Conservation (phyloP, 768 basidiomycete genomes). For the Boletus fagicola region DNA sequence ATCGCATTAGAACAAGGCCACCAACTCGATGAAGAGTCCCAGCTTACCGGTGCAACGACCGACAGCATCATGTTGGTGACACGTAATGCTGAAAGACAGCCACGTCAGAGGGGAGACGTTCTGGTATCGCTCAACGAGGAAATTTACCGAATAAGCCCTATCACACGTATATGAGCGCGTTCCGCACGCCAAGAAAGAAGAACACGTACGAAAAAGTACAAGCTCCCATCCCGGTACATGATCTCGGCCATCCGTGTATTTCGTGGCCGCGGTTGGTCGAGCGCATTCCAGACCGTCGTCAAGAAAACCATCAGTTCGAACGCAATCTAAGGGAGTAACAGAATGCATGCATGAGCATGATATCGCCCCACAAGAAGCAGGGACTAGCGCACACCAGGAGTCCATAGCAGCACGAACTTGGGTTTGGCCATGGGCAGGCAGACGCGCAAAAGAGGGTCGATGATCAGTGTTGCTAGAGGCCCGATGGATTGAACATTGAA, state of each 20-base stretch:
- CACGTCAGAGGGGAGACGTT: not conserved
- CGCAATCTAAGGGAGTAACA: constrained; percentile 16
- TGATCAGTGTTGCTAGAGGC: constrained; percentile 16
- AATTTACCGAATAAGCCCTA: constrained; percentile 28
- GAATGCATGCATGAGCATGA: not conserved
- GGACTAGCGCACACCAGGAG: constrained; percentile 24
- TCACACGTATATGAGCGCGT: not conserved
- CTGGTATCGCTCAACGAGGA: not conserved
- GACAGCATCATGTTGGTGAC: constrained; percentile 24
- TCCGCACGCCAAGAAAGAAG: not conserved
- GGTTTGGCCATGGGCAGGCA: constrained; percentile 25
- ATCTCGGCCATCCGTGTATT: constrained; percentile 21
- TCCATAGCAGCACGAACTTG: constrained; percentile 27
- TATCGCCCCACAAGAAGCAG: not conserved
- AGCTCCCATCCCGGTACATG: constrained; percentile 29
- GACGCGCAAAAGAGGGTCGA: constrained; percentile 11
- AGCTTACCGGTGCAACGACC: constrained; percentile 24
- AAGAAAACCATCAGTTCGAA: constrained; percentile 34
- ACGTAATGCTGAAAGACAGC: constrained; percentile 15
- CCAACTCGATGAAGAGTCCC: not conserved
- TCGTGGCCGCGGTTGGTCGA: constrained; percentile 25
- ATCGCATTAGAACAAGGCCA: not conserved
- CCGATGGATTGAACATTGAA: not conserved
- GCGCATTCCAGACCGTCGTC: constrained; percentile 29
- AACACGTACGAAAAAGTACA: constrained; percentile 28